Percentiles rank a stretch among this genome's conserved stretches.
phyloP scores from a whole-genome alignment of 2,329 filamentous ascomycete genomes.

The Arachnopeziza araneosa region DNA sequence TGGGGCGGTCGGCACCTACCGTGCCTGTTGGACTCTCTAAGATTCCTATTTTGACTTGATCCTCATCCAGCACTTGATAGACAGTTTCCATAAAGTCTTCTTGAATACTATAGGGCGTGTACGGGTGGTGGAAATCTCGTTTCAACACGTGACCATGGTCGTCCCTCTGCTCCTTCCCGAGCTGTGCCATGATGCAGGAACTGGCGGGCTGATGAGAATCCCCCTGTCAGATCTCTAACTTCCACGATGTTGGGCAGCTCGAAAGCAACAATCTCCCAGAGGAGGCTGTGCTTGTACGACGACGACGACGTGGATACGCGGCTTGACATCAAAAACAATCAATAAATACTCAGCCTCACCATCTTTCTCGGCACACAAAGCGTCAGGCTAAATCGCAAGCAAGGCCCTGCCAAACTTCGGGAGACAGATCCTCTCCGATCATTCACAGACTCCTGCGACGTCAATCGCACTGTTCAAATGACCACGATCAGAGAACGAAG shows the following conservation, averaged over 20 bases:
- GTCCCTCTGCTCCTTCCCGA: neutral
- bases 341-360: neutral
- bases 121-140: conserved; percentile 61
- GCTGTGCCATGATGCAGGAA: neutral
- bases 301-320: neutral
- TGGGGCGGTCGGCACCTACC: conserved; percentile 15
- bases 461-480: neutral
- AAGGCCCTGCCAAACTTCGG: neutral
- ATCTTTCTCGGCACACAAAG: neutral
- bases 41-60: conserved; percentile 54
- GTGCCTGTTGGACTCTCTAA: conserved; percentile 69
- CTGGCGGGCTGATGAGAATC: neutral
- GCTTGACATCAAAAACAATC: neutral
- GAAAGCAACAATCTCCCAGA: neutral
- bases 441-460: neutral
- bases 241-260: neutral
- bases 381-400: neutral
- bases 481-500: neutral
- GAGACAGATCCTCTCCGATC: neutral
- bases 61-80: conserved; percentile 60
- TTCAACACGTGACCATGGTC: neutral
- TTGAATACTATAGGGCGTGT: conserved; percentile 65
- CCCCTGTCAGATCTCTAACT: neutral
- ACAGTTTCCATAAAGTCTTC: conserved; percentile 64
- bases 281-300: neutral